Percentiles rank a stretch among this genome's conserved stretches.
phyloP scores from a whole-genome alignment of 345 rosid species.

The Mallotus nudiflorus region DNA sequence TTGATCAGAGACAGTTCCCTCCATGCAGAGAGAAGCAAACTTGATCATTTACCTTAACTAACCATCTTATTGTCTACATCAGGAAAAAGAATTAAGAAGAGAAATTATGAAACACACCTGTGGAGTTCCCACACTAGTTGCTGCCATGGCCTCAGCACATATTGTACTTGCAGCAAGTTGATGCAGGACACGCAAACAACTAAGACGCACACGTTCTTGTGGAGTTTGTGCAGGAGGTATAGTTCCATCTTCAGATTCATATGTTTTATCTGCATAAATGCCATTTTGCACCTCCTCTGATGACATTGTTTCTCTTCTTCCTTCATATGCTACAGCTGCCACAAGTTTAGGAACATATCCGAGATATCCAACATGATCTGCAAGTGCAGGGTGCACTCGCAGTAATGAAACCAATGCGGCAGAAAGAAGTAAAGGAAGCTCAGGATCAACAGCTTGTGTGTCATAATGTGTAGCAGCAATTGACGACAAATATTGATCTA shows the following conservation, averaged over 20 bases:
- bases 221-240: slow-evolving; percentile 70
- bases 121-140: slow-evolving; percentile 91
- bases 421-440: slow-evolving; percentile 94
- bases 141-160: slow-evolving; percentile 99
- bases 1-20: not conserved
- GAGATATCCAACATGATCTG: slow-evolving; percentile 96
- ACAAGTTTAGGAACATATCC: slow-evolving; percentile 99
- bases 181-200: slow-evolving; percentile 95
- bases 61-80: not conserved
- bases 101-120: slow-evolving; percentile 50
- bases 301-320: slow-evolving; percentile 89
- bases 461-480: slow-evolving; percentile 93
- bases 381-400: slow-evolving; percentile 98
- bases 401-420: slow-evolving; percentile 97
- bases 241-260: slow-evolving; percentile 59
- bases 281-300: slow-evolving; percentile 61
- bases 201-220: slow-evolving; percentile 95
- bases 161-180: slow-evolving; percentile 97
- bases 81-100: not conserved
- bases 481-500: slow-evolving; percentile 92
- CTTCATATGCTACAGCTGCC: slow-evolving; percentile 95
- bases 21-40: not conserved
- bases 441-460: slow-evolving; percentile 72
- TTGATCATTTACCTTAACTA: not conserved
- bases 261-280: slow-evolving; percentile 38